Evolutionary conservation across 306 rosid genomes (phyloP).

Genomic region (Fragaria iinumae): DNA sequence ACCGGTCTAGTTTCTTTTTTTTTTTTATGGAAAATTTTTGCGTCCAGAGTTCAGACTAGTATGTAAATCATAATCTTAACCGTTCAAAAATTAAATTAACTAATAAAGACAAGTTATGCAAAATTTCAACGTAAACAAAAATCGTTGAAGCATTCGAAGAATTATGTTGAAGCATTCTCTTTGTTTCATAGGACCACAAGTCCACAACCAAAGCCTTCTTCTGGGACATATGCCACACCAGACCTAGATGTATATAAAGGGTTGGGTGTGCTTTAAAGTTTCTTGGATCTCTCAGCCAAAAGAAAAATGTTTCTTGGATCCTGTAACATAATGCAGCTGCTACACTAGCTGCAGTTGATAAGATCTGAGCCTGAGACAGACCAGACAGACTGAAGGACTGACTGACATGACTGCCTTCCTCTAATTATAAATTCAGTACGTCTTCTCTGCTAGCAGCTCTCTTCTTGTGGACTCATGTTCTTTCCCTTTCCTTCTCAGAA

Average conservation of each 20-base stretch:
- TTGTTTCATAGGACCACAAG: neutral
- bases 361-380: constrained; percentile 7
- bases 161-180: neutral
- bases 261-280: constrained; percentile 1
- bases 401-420: neutral
- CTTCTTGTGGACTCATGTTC: constrained; percentile 15
- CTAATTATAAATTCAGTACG: neutral
- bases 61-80: no score
- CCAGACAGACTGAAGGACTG: constrained; percentile 28
- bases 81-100: no score
- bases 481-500: constrained; percentile 54
- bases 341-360: constrained; percentile 20
- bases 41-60: no score
- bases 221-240: constrained; percentile 1
- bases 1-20: no score
- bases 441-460: neutral
- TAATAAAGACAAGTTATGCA: no score
- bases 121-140: no score
- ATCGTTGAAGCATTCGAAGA: neutral
- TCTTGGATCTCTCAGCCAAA: constrained; percentile 36
- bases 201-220: neutral
- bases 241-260: neutral
- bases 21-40: no score
- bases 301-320: constrained; percentile 50
- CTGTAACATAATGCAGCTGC: constrained; percentile 21